Evolutionary conservation across 345 rosid species (phyloP), one percentile per base, ranked within the genome.

Genomic region (Brassica rapa): DNA sequence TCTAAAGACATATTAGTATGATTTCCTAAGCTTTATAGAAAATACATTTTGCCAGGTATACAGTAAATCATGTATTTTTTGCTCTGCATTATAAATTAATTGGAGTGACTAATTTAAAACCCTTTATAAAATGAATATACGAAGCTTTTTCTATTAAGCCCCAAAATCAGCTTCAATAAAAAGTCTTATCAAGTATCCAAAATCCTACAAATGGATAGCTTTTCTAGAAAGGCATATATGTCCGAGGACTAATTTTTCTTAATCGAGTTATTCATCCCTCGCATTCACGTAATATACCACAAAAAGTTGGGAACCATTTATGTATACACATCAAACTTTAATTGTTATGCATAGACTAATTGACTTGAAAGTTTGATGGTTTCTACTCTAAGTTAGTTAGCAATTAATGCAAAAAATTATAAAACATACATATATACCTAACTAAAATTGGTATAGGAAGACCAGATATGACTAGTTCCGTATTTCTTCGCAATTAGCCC

Each of bases 231-330:
- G 39, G 16, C 71, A 65, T 65, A 55, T 74, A 55, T 74, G 29
- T 24, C 57, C 66, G 15, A 51, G 14, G 14, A 33, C 7, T 27
- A 71, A 1, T 68, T 49, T 27, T 1, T 7, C 53, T 12, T 61
- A 2, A 25, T 66, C 41, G 29, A 66, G 16, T 66, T 55, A 24
- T 74, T 53, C 24, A 16, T 66, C 19, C 66, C 39, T 74, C 65
- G 15, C 14, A 66, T 15, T 60, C 72, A 66, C 59, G 57, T 56
- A 37, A 73, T 3, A 74, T 75, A 16, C 60, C 5, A 19, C 67
- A 46, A 68, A 75, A 67, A 30, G 61, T 12, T 59, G 55, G 19
- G 73, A 41, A 75, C 27, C 51, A 59, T 55, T 65, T 68, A 74
- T 15, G 16, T 35, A 57, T 11, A 12, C 33, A 67, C 19, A 56